Evolutionary conservation across 1,284 basidiomycete genomes (phyloP).

Genomic region (Rhizoctonia solani): DNA sequence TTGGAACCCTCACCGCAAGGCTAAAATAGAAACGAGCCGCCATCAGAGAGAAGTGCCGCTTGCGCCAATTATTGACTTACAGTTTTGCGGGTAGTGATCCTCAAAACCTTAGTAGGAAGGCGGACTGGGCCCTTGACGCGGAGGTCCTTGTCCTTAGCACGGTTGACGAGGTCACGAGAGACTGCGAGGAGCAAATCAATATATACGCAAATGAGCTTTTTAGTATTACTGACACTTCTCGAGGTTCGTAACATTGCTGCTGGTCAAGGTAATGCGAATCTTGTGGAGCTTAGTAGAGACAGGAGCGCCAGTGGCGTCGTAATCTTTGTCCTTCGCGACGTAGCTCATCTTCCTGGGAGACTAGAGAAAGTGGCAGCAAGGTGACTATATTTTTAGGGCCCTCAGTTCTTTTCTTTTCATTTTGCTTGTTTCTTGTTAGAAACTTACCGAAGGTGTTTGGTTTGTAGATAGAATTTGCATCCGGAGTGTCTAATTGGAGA

Average conservation of each 20-base stretch:
- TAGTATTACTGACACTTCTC: constrained; percentile 83
- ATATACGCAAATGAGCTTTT: not conserved
- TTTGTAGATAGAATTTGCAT: constrained; percentile 21
- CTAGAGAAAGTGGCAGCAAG: constrained; percentile 51
- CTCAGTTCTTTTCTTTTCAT: not conserved
- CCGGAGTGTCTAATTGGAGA: too few species aligned
- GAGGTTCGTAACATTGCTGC: constrained; percentile 96
- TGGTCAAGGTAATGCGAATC: constrained; percentile 99
- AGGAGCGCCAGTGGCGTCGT: constrained; percentile 88
- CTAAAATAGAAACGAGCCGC: constrained; percentile 49
- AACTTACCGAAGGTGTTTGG: constrained; percentile 26
- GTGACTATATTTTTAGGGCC: constrained; percentile 46
- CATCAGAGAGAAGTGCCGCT: not conserved
- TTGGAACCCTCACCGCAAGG: constrained; percentile 99
- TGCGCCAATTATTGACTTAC: constrained; percentile 53
- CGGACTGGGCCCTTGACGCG: constrained; percentile 99
- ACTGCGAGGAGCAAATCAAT: constrained; percentile 55
- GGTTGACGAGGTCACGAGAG: constrained; percentile 94
- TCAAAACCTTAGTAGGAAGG: constrained; percentile 97
- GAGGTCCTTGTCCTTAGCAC: constrained; percentile 99
- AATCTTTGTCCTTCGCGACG: constrained; percentile 98
- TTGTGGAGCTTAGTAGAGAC: constrained; percentile 94
- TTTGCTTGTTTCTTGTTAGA: not conserved
- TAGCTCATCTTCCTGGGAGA: constrained; percentile 82
- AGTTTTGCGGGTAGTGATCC: constrained; percentile 98